Evolutionary conservation across 306 rosid species (phyloP), one percentile per base, ranked within the genome.

Genomic region (Dryas octopetala): DNA sequence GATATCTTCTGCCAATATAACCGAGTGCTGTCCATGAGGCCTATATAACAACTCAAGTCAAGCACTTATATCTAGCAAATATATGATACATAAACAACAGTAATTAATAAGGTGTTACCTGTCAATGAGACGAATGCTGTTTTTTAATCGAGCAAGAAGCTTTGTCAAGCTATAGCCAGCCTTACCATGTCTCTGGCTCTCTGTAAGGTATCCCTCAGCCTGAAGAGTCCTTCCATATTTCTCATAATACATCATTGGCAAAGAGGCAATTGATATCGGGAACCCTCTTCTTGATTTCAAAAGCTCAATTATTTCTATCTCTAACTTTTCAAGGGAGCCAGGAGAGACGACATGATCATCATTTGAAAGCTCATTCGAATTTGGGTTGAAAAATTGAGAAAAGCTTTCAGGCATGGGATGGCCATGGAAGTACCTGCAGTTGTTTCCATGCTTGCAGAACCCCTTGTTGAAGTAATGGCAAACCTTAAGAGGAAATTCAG

Each of bases 391-490:
- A 60, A 78, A 38, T 48, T 75, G 81, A 6, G 85, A 75, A 50
- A 84, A 70, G 72, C 70, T 74, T 2, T 66, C 85, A 4, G 74
- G 41, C 70, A 54, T 45, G 55, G 82, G 78, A 14, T 74, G 77
- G 17, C 76, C 75, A 73, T 85, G 88, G 47, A 85, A 69, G 74
- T 85, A 85, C 62, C 89, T 47, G 50, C 89, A 85, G 66, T 70
- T 79, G 67, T 51, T 76, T 50, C 89, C 89, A 55, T 82, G 89
- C 65, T 82, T 85, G 63, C 89, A 85, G 40, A 79, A 85, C 23
- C 89, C 89, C 75, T 85, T 82, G n/a, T 48, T 76, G 58, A 85
- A 85, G 76, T 82, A 85, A 73, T 79, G 86, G 68, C 89, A 85
- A 9, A 79, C 75, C 80, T 79, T 82, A 4, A 68, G 64, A 26